A percentile compares a stretch with the other conserved stretches of the same genome.
Conservation (phyloP, 371 early-diverging fungal genomes). For the Rhizopus microsporus region DNA sequence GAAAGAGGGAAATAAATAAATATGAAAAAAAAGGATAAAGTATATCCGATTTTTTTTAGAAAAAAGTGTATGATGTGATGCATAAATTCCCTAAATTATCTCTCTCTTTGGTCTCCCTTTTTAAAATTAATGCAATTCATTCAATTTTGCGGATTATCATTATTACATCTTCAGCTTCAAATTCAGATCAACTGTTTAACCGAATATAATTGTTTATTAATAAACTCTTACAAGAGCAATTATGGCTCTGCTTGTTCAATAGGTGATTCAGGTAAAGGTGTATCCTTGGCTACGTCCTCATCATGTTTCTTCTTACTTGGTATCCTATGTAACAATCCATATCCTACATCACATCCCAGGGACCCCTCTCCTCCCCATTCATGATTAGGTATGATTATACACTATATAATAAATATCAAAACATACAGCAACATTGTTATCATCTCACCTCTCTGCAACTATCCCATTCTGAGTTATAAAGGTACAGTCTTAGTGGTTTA, state of each 20-base stretch:
- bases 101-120: neutral
- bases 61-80: neutral
- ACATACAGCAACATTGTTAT: neutral
- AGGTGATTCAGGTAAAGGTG: slow-evolving; percentile 9
- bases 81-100: neutral
- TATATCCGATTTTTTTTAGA: neutral
- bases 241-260: neutral
- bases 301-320: slow-evolving; percentile 19
- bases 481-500: slow-evolving; percentile 58
- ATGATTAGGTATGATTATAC: slow-evolving; percentile 67
- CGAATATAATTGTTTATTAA: too few relatives aligned
- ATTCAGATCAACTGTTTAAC: too few relatives aligned
- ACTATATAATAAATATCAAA: slow-evolving; percentile 23
- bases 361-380: slow-evolving; percentile 75
- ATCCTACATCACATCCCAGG: slow-evolving; percentile 72
- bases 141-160: too few relatives aligned
- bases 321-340: slow-evolving; percentile 46
- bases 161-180: too few relatives aligned
- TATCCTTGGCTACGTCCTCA: slow-evolving; percentile 21
- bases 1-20: neutral
- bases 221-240: too few relatives aligned
- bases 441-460: slow-evolving; percentile 60
- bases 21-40: slow-evolving; percentile 3
- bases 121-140: neutral
- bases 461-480: slow-evolving; percentile 69